These are phyloP conservation scores for Priceomyces medius DNA, from an alignment of 805 yeast species.

Conservation along the genomic window DNA sequence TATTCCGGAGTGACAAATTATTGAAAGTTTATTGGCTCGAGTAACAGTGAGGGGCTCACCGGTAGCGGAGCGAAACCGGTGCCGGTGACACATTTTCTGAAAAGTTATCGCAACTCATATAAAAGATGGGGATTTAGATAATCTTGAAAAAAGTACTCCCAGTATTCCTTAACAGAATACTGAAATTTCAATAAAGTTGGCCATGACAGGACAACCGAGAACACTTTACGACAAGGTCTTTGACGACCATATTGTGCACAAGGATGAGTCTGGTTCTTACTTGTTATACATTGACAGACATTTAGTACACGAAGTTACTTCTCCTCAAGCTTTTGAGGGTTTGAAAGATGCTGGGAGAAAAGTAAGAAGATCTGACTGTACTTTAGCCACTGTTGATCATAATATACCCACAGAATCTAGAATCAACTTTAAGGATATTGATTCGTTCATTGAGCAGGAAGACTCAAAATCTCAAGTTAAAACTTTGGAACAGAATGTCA, in stretches of 20 bases:
- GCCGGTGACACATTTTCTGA: slow-evolving; percentile 3
- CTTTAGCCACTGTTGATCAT: slow-evolving; percentile 94
- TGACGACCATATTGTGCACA: slow-evolving; percentile 89
- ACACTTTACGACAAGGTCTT: slow-evolving; percentile 97
- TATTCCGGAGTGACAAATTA: slow-evolving; percentile 1
- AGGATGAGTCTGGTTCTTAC: slow-evolving; percentile 83
- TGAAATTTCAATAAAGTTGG: not conserved
- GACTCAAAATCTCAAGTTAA: slow-evolving; percentile 91
- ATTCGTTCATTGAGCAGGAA: slow-evolving; percentile 79
- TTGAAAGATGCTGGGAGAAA: slow-evolving; percentile 79
- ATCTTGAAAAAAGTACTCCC: too few relatives aligned
- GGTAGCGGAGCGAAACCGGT: slow-evolving; percentile 12
- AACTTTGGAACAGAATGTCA: slow-evolving; percentile 90
- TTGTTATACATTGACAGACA: slow-evolving; percentile 94
- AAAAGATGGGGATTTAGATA: not conserved
- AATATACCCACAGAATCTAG: slow-evolving; percentile 96
- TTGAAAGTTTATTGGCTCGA: not conserved
- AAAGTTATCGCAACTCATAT: slow-evolving; percentile 1
- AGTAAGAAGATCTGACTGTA: slow-evolving; percentile 90
- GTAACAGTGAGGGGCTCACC: not conserved
- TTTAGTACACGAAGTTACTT: slow-evolving; percentile 96
- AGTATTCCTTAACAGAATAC: too few relatives aligned
- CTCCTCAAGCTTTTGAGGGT: slow-evolving; percentile 99
- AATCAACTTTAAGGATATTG: slow-evolving; percentile 66
- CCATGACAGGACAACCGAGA: slow-evolving; percentile 40